Base-by-base conservation (phyloP, 768 basidiomycete genomes). In the Suillus occidentalis region DNA sequence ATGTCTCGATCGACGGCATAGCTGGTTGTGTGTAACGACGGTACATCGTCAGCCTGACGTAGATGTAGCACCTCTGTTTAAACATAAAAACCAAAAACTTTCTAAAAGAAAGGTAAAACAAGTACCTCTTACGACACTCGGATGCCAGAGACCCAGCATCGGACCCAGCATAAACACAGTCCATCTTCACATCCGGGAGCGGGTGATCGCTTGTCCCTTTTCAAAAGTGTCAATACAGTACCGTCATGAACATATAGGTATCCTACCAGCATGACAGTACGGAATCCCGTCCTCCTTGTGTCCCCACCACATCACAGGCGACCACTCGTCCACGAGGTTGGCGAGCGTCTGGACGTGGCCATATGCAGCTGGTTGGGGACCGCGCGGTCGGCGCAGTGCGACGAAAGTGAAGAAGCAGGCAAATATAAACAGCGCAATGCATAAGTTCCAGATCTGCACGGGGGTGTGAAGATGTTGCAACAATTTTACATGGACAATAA, bases 321-420 rank as follows among this genome's bases (percentile, higher is more conserved):
- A 72, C 77, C 78, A 75, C n/a, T 79, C 77, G 61, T 78, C 78
- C 47, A 77, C 68, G 63, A 77, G 62, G 61, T 79, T 77, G 3
- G 72, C 75, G 18, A 79, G 69, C 18, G 74, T 79, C 55, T 77
- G 73, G 1, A 78, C 58, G 25, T 78, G 74, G 3, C 77, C 75
- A 37, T 78, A 79, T 22, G 73, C 68, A 12, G 73, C 73, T 0
- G 74, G 77, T 42, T 78, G 77, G 0, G 72, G 67, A 3, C 75
- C 74, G 13, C 28, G 61, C 7, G 68, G 74, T 37, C 36, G 68
- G 40, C 36, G 28, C 18, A 71, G 52, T 9, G 66, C 71, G 36
- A 73, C 36, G 16, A 47, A 45, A 0, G 68, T 67, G 43, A 76
- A 56, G 14, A 63, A 37, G 13, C 75, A 52, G 9, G 72, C 65